Base-by-base conservation (phyloP, 768 basidiomycete genomes). In the Cystobasidium onofrii region DNA sequence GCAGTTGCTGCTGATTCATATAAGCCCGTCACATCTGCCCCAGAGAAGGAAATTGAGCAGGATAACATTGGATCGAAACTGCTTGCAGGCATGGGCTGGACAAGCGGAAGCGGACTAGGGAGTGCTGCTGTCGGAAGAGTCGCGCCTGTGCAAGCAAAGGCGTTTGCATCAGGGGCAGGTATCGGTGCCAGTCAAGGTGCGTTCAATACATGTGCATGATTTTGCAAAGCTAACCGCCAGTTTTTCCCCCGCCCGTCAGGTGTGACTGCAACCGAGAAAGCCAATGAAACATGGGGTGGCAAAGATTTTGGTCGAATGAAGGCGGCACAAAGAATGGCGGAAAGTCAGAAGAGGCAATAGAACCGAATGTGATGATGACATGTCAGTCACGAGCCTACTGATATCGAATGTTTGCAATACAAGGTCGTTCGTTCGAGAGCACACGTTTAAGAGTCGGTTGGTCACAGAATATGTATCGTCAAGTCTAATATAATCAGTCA, bases 71-170 rank as follows among this genome's bases (percentile, higher is more conserved):
- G 96, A 6, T 94, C 94, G 79, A 93, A 91, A 79, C 80, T 99
- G 73, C 81, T 98, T 75, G 91, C 92, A 81, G 94, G 95, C 87
- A 97, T 98, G 94, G 96, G 95, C 0, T 98, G 94, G 94, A 90
- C 85, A 75, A 89, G 90, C 78, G 94, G 94, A 6, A 87, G 86
- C 18, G 94, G 95, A 0, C 82, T 98, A 46, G 95, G 95, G 0
- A 85, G 86, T 13, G 85, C 85, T 69, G 90, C 90, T 2, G 90
- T 91, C 65, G 94, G 94, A 54, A 82, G 92, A 72, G 88, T 91
- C 13, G 91, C 94, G 71, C 93, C 94, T 15, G 87, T 97, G 88
- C 89, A 81, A 62, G 89, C 84, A 0, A 77, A 80, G 73, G 86
- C 94, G 46, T 97, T 93, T 80, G 88, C 90, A 3, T 86, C 88